Conservation (phyloP, 306 rosid species). For the Malus orientalis region DNA sequence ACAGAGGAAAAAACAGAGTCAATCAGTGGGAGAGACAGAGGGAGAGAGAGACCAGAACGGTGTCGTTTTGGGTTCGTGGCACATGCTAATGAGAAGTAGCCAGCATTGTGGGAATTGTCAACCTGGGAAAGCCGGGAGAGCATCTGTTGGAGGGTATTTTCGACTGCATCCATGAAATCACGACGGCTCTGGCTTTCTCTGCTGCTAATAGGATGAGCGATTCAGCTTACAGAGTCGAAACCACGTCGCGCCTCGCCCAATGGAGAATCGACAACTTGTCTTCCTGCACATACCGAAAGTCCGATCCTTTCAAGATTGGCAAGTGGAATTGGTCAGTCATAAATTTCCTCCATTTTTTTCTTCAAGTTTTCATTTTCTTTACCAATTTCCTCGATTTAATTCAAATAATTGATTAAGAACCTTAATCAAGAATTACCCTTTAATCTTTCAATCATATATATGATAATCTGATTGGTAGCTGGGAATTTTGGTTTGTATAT, state of each 20-base stretch:
- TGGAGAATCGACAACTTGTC: slow-evolving; percentile 93
- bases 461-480: not conserved
- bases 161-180: slow-evolving; percentile 94
- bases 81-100: slow-evolving; percentile 41
- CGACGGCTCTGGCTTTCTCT: slow-evolving; percentile 60
- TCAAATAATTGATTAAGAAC: not conserved
- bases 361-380: not conserved
- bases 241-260: slow-evolving; percentile 93
- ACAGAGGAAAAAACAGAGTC: not conserved
- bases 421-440: not conserved
- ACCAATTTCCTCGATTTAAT: not conserved
- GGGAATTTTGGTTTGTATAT: not conserved
- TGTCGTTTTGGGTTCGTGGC: not conserved
- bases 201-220: slow-evolving; percentile 74
- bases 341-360: not conserved
- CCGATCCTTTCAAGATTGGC: slow-evolving; percentile 96
- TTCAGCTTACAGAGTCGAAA: slow-evolving; percentile 81
- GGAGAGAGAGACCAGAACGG: not conserved
- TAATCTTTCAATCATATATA: too few species aligned
- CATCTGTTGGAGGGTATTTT: slow-evolving; percentile 66
- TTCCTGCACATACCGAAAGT: slow-evolving; percentile 91
- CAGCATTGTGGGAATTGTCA: slow-evolving; percentile 31
- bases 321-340: slow-evolving; percentile 79
- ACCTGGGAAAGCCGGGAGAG: slow-evolving; percentile 97
- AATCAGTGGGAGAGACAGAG: slow-evolving; percentile 2